These are phyloP conservation scores for Pseudozyma hubeiensis DNA, from an alignment of 1,284 basidiomycete genomes.

Conservation along the genomic window DNA sequence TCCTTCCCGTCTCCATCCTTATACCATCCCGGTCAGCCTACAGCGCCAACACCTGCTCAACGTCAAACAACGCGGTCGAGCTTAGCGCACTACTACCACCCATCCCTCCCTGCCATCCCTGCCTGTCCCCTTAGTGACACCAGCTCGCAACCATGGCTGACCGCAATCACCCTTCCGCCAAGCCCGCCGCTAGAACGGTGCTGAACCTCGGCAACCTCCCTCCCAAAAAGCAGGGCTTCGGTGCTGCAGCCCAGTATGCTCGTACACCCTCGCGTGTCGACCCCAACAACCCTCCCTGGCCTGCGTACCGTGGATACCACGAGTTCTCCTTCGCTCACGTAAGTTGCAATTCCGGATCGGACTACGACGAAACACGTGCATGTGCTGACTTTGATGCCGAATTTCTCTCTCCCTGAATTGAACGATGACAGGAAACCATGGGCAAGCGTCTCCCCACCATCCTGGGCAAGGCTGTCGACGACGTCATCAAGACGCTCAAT, in stretches of 20 bases:
- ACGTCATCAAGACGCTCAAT: constrained; percentile 89
- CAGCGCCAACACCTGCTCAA: no score
- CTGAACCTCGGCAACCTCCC: constrained; percentile 68
- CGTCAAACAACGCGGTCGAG: no score
- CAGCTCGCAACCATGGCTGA: constrained; percentile 51
- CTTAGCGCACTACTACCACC: no score
- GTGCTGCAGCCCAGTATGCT: constrained; percentile 45
- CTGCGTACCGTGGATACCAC: constrained; percentile 85
- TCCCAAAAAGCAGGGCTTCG: constrained; percentile 64
- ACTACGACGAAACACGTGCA: background rate
- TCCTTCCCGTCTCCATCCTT: no score
- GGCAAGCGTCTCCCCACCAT: constrained; percentile 93
- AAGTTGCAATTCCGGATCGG: constrained; percentile 31
- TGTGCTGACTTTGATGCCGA: constrained; percentile 3
- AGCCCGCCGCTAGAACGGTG: constrained; percentile 65
- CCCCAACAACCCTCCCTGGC: constrained; percentile 97
- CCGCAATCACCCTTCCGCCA: constrained; percentile 60
- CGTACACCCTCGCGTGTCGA: constrained; percentile 70
- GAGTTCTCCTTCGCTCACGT: constrained; percentile 91
- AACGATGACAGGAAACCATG: constrained; percentile 73
- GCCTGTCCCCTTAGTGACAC: no score
- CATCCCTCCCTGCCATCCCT: no score
- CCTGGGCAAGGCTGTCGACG: constrained; percentile 94
- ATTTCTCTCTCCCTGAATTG: background rate
- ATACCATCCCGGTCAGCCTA: no score